These are phyloP conservation scores for Sugiyamaella americana DNA, from an alignment of 805 yeast genomes.

Conservation along the genomic window DNA sequence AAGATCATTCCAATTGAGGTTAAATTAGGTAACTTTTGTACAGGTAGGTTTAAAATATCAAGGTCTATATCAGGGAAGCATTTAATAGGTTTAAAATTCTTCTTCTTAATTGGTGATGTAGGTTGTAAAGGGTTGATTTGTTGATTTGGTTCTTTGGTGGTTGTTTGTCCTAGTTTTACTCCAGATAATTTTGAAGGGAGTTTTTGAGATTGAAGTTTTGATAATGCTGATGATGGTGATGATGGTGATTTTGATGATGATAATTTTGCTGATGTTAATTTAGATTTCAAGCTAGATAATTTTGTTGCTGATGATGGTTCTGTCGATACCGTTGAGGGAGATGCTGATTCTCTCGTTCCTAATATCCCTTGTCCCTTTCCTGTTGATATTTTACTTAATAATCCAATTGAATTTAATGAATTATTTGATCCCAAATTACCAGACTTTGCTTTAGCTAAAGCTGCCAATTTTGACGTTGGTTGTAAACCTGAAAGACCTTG, in stretches of 20 bases:
- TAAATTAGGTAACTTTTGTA: slow-evolving; percentile 1
- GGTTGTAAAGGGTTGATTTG: too few species aligned
- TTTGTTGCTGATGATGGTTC: too few species aligned
- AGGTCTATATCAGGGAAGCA: slow-evolving; percentile 16
- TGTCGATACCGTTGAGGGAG: too few species aligned
- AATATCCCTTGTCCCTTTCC: too few species aligned
- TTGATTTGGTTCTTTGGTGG: too few species aligned
- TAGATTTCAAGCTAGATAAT: too few species aligned
- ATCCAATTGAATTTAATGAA: slow-evolving; percentile 6
- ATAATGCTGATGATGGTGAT: background rate
- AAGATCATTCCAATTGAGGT: slow-evolving; percentile 14
- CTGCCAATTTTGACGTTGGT: slow-evolving; percentile 40
- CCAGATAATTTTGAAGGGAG: too few species aligned
- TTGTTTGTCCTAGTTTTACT: too few species aligned
- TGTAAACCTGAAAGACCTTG: slow-evolving; percentile 13
- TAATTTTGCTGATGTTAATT: background rate
- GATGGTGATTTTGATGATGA: background rate
- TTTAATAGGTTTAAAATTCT: slow-evolving; percentile 3
- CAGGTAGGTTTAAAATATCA: slow-evolving; percentile 1
- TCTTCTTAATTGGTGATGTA: background rate
- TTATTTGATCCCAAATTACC: background rate
- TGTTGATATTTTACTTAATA: slow-evolving; percentile 10
- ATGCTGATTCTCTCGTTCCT: too few species aligned
- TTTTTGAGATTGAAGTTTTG: too few species aligned
- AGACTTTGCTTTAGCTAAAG: slow-evolving; percentile 38